These are phyloP conservation scores for Auricularia cornea DNA, from an alignment of 768 basidiomycete species.

Conservation along the genomic window DNA sequence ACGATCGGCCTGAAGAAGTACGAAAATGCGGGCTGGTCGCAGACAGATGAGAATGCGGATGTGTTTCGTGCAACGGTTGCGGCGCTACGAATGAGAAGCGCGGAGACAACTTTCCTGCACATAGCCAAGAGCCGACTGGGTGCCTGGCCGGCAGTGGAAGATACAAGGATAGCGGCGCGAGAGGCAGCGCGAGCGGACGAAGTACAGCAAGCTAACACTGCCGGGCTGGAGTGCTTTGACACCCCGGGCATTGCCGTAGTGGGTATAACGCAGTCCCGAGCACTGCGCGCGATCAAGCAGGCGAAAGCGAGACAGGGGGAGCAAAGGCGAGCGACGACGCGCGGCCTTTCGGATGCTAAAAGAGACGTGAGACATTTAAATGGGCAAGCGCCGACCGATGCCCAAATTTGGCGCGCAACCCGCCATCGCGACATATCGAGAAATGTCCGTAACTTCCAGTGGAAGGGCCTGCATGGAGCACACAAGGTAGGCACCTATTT, in stretches of 20 bases:
- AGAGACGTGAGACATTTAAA: background rate
- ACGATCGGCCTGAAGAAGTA: background rate
- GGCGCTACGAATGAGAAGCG: background rate
- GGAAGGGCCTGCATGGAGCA: conserved; percentile 14
- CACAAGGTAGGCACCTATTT: conserved; percentile 13
- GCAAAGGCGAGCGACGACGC: background rate
- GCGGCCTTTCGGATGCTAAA: background rate
- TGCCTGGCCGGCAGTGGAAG: too few relatives aligned
- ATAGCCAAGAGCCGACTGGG: background rate
- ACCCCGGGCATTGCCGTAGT: too few relatives aligned
- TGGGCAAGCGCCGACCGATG: background rate
- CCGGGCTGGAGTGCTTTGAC: too few relatives aligned
- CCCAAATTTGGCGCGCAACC: background rate
- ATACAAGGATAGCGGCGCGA: too few relatives aligned
- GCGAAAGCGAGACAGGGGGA: too few relatives aligned
- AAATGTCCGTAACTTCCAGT: conserved; percentile 3
- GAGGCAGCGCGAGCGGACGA: too few relatives aligned
- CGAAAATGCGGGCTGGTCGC: background rate
- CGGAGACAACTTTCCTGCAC: background rate
- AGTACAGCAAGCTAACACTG: too few relatives aligned
- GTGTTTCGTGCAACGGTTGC: background rate
- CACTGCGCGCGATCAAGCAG: background rate
- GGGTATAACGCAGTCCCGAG: too few relatives aligned
- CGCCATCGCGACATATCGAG: background rate
- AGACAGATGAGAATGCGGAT: background rate